A percentile compares a stretch with the other conserved stretches of the same genome.
phyloP scores from a whole-genome alignment of 441 rosid species.

The Erodium moschatum region DNA sequence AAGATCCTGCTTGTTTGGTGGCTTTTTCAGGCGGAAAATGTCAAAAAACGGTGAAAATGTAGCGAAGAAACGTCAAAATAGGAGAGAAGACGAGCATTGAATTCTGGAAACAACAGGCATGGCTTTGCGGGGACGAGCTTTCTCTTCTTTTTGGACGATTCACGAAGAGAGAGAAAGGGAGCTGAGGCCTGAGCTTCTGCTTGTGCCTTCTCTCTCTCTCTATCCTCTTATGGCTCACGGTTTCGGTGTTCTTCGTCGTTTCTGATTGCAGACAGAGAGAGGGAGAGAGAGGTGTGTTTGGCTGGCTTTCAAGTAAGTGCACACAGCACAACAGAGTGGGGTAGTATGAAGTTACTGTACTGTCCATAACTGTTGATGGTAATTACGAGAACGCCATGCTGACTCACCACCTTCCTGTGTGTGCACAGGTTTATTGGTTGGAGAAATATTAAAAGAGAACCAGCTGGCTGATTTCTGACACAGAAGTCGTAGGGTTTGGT shows the following conservation, averaged over 20 bases:
- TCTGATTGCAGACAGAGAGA: neutral
- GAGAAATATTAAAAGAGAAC: no score
- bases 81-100: constrained; percentile 29
- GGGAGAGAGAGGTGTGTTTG: neutral
- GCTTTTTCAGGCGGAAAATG: neutral
- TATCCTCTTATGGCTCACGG: neutral
- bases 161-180: no score
- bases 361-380: neutral
- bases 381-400: neutral
- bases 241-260: neutral
- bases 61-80: neutral
- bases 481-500: no score
- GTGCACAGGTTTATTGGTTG: no score
- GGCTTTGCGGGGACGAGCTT: constrained; percentile 32
- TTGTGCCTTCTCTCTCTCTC: neutral
- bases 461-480: no score
- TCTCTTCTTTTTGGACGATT: constrained; percentile 6
- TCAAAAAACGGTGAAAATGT: neutral
- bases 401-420: neutral
- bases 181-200: neutral
- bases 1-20: neutral
- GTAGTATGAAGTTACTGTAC: neutral
- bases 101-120: constrained; percentile 34
- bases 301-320: no score
- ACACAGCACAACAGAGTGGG: neutral